Conservation (phyloP, 2,329 filamentous ascomycete species). For the Fusarium compactum region DNA sequence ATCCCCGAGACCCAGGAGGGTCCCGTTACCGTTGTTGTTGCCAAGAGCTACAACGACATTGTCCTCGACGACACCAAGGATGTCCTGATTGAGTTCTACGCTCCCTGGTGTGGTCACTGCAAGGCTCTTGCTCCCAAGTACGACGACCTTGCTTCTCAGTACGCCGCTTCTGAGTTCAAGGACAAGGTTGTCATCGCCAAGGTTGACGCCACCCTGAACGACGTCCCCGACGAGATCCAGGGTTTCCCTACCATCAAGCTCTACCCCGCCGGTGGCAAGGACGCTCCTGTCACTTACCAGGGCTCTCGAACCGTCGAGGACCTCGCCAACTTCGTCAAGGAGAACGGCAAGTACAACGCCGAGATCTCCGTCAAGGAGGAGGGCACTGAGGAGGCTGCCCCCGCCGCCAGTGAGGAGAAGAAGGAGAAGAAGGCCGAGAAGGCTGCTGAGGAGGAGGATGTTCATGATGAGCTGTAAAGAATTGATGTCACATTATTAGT, state of each 20-base stretch:
- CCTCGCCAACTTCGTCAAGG: constrained; percentile 89
- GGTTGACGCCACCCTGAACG: constrained; percentile 95
- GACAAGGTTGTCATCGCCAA: constrained; percentile 93
- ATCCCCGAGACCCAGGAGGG: constrained; percentile 94
- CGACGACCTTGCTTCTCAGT: constrained; percentile 86
- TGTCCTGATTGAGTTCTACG: constrained; percentile 98
- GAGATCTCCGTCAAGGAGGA: constrained; percentile 71
- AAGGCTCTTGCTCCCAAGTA: constrained; percentile 98
- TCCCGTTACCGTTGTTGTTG: constrained; percentile 87
- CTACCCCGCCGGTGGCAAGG: constrained; percentile 91
- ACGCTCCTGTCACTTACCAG: constrained; percentile 84
- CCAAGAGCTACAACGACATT: constrained; percentile 91
- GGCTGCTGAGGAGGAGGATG: constrained; percentile 59
- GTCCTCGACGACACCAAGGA: constrained; percentile 96
- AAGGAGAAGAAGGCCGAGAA: constrained; percentile 57
- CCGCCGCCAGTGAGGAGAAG: constrained; percentile 65
- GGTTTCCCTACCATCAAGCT: constrained; percentile 99
- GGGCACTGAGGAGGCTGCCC: constrained; percentile 66
- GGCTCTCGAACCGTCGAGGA: constrained; percentile 92
- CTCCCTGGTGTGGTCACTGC: constrained; percentile 99
- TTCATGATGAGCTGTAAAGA: constrained; percentile 82
- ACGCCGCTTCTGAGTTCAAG: constrained; percentile 82
- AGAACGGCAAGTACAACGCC: constrained; percentile 92
- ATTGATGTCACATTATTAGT: constrained; percentile 46
- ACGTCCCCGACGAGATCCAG: constrained; percentile 95